Conservation (phyloP, 495 filamentous ascomycete species). For the Penicillium ucsense region DNA sequence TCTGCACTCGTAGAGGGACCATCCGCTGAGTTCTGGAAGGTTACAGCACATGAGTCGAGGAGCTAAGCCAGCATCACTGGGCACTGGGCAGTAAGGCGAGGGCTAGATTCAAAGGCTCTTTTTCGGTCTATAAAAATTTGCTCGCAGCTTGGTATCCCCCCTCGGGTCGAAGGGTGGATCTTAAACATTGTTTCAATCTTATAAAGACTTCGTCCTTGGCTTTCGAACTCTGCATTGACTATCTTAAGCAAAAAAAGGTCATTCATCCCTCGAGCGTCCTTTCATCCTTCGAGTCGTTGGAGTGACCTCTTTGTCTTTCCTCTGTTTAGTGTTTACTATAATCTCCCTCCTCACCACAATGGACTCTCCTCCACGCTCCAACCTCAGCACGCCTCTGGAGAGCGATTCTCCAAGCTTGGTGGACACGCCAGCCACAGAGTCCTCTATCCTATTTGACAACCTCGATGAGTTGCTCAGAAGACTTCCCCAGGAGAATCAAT, state of each 20-base stretch:
- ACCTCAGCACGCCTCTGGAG: conserved; percentile 26
- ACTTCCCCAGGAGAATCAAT: conserved; percentile 23
- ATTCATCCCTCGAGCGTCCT: too few species aligned
- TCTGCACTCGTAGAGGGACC: too few species aligned
- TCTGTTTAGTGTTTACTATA: too few species aligned
- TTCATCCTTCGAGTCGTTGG: too few species aligned
- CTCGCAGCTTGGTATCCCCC: neutral
- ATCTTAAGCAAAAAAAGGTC: neutral
- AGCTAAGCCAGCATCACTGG: conserved; percentile 8
- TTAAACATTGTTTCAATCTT: conserved; percentile 7
- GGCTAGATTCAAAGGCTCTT: neutral
- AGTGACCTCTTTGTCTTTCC: too few species aligned
- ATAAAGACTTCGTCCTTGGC: conserved; percentile 1
- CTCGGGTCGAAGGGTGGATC: conserved; percentile 1
- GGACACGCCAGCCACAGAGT: conserved; percentile 34
- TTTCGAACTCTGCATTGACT: neutral
- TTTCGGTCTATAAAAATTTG: conserved; percentile 13
- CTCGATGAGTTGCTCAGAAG: conserved; percentile 27
- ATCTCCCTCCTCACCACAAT: conserved; percentile 6
- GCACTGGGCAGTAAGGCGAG: conserved; percentile 6
- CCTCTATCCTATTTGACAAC: conserved; percentile 32
- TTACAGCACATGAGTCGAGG: conserved; percentile 5
- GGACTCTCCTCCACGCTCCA: conserved; percentile 24
- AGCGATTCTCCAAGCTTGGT: conserved; percentile 23
- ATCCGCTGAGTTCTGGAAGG: neutral